A percentile compares a stretch with the other conserved stretches of the same genome.
Evolutionary conservation across 2,329 filamentous ascomycete genomes (phyloP).

Genomic region (Capronia coronata): DNA sequence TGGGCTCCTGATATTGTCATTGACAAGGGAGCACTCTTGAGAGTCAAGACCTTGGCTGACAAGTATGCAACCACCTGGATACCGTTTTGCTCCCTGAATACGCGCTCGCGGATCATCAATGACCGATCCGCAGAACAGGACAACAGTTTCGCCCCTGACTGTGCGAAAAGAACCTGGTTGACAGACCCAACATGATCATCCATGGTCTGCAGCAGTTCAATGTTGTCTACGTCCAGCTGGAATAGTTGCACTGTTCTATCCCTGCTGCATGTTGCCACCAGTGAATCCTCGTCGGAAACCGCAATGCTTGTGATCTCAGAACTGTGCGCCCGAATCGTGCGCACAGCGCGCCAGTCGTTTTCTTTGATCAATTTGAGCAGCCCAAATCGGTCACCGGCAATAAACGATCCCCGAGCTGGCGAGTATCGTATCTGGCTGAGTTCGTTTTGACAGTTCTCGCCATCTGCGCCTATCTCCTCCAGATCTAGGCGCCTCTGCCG

Average conservation of each 20-base stretch:
- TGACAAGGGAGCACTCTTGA: conserved; percentile 81
- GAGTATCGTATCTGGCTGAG: conserved; percentile 55
- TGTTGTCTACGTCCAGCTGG: conserved; percentile 50
- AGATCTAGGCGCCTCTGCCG: conserved; percentile 61
- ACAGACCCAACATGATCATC: conserved; percentile 87
- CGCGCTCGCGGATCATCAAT: conserved; percentile 71
- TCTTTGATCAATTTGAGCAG: conserved; percentile 52
- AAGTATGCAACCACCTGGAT: conserved; percentile 65
- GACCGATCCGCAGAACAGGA: conserved; percentile 87
- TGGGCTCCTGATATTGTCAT: conserved; percentile 65
- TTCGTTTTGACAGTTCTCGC: conserved; percentile 50
- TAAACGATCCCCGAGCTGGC: conserved; percentile 57
- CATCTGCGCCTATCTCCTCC: conserved; percentile 51
- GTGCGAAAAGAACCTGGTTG: conserved; percentile 66
- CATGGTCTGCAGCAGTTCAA: conserved; percentile 82
- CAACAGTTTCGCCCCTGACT: conserved; percentile 63
- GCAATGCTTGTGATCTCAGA: conserved; percentile 78
- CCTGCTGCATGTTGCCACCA: conserved; percentile 76
- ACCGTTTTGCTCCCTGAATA: conserved; percentile 52
- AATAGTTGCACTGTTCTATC: conserved; percentile 96
- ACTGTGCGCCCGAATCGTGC: conserved; percentile 77
- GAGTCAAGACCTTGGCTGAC: conserved; percentile 66
- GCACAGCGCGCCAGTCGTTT: conserved; percentile 51
- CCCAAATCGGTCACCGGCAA: conserved; percentile 84
- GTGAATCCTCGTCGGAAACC: conserved; percentile 55